These are phyloP conservation scores for Fibroporia radiculosa DNA, from an alignment of 768 basidiomycete genomes.

Conservation along the genomic window DNA sequence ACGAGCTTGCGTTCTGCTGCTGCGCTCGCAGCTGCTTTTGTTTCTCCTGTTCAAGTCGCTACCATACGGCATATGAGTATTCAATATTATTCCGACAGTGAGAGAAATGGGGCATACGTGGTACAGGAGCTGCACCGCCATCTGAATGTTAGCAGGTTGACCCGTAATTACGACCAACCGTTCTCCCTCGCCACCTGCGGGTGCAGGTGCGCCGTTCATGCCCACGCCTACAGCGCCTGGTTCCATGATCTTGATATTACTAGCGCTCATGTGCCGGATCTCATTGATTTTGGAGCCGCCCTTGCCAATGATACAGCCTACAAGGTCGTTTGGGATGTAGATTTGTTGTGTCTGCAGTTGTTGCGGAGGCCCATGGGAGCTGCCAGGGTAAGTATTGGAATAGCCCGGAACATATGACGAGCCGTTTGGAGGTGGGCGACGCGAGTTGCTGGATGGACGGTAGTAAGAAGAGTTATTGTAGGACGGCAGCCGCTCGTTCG, in stretches of 20 bases:
- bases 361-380: constrained; percentile 47
- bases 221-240: constrained; percentile 75
- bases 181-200: constrained; percentile 78
- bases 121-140: constrained; percentile 89
- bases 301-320: constrained; percentile 97
- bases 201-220: constrained; percentile 62
- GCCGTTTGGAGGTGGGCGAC: constrained; percentile 36
- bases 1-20: constrained; percentile 1
- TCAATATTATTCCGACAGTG: background rate
- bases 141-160: constrained; percentile 90
- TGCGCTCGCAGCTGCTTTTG: constrained; percentile 61
- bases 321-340: constrained; percentile 95
- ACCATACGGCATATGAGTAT: background rate
- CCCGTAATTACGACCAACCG: constrained; percentile 95
- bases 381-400: constrained; percentile 33
- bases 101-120: constrained; percentile 44
- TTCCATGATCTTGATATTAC: constrained; percentile 98
- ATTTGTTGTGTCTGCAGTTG: constrained; percentile 95
- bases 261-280: constrained; percentile 90
- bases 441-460: constrained; percentile 55
- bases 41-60: constrained; percentile 87
- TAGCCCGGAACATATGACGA: constrained; percentile 71
- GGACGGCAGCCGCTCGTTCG: constrained; percentile 77
- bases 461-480: constrained; percentile 42
- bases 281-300: constrained; percentile 99